phyloP scores from a whole-genome alignment of 441 rosid species.

The Populus hybrid region DNA sequence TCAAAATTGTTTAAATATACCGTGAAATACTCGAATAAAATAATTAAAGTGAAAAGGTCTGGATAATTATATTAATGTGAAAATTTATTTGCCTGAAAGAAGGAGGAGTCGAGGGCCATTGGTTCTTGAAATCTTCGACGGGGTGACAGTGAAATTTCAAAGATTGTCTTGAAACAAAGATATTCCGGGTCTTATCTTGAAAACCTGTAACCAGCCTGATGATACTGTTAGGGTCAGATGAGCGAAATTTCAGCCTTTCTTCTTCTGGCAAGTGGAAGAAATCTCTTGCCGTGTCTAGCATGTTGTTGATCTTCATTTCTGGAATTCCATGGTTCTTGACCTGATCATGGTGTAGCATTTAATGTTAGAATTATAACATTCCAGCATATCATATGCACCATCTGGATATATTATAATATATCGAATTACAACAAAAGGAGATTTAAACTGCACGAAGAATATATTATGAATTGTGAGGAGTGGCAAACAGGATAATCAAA shows the following conservation, averaged over 20 bases:
- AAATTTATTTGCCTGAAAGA: conserved; percentile 33
- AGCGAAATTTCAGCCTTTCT: conserved; percentile 46
- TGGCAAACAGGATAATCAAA: no score
- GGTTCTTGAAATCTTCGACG: conserved; percentile 33
- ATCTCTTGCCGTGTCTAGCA: conserved; percentile 30
- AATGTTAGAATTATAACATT: no score
- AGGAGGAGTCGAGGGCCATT: conserved; percentile 54
- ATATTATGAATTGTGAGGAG: no score
- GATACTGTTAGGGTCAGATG: conserved; percentile 44
- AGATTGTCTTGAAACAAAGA: conserved; percentile 52
- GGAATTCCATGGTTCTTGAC: conserved; percentile 47
- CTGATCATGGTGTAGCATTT: conserved; percentile 6
- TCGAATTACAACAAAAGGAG: no score
- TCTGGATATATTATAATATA: no score
- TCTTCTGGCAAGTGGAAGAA: conserved; percentile 45
- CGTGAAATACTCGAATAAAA: no score
- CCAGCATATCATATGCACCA: no score
- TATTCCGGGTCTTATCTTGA: conserved; percentile 42
- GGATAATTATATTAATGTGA: no score
- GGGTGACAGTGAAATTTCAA: conserved; percentile 54
- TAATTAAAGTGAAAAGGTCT: no score
- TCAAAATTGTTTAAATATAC: no score
- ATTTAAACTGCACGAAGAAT: no score
- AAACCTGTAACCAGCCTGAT: conserved; percentile 49
- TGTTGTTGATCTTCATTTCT: conserved; percentile 24